A percentile compares a stretch with the other conserved stretches of the same genome.
phyloP scores from a whole-genome alignment of 768 basidiomycete species.

The Tephrocybe rancida region DNA sequence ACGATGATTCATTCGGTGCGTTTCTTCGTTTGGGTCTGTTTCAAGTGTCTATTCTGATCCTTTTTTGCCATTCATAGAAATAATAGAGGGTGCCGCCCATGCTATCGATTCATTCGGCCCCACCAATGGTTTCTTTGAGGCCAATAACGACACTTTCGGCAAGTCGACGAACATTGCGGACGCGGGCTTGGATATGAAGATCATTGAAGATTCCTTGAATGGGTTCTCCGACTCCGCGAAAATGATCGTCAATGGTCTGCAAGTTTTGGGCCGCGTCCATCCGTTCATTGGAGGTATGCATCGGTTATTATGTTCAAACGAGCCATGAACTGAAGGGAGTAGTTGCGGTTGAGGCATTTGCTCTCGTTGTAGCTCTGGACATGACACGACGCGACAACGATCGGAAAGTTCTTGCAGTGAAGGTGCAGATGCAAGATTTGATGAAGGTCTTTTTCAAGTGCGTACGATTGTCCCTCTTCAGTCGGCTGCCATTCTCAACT shows the following conservation, averaged over 20 bases:
- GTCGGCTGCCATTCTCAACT: neutral
- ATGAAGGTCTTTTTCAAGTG: slow-evolving; percentile 49
- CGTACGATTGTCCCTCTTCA: slow-evolving; percentile 14
- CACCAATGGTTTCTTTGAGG: slow-evolving; percentile 25
- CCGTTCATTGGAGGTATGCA: slow-evolving; percentile 36
- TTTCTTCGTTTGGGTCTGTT: too few relatives aligned
- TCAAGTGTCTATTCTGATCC: neutral
- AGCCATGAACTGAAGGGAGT: neutral
- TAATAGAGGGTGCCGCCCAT: slow-evolving; percentile 4
- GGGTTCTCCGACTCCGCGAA: slow-evolving; percentile 32
- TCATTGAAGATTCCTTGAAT: slow-evolving; percentile 31
- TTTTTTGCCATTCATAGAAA: neutral
- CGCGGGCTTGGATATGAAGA: slow-evolving; percentile 13
- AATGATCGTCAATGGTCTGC: slow-evolving; percentile 31
- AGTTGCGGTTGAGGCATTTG: slow-evolving; percentile 54
- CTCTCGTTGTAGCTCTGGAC: slow-evolving; percentile 49
- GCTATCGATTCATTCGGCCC: slow-evolving; percentile 12
- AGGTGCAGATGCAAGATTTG: slow-evolving; percentile 52
- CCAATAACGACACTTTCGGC: slow-evolving; percentile 15
- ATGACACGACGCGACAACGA: slow-evolving; percentile 53
- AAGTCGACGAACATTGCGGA: slow-evolving; percentile 18
- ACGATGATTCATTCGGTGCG: too few relatives aligned
- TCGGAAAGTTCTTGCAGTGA: slow-evolving; percentile 46
- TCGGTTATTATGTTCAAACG: too few relatives aligned
- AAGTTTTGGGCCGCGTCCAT: slow-evolving; percentile 35